A percentile compares a stretch with the other conserved stretches of the same genome.
These are phyloP conservation scores for Pinus tabuliformis DNA, from an alignment of 75 land plant genomes.

Conservation along the genomic window DNA sequence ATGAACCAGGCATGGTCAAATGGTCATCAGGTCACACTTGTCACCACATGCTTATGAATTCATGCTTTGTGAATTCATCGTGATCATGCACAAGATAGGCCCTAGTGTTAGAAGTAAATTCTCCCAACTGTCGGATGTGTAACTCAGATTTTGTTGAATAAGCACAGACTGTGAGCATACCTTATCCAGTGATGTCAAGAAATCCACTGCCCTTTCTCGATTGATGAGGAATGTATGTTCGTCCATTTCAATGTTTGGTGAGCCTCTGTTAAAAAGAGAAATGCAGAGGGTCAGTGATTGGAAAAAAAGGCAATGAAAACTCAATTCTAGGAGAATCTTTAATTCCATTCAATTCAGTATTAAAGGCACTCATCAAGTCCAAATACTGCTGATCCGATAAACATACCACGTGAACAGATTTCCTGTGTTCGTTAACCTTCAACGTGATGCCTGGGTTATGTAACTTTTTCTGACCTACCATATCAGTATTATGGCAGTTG, in stretches of 20 bases:
- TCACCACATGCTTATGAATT: background rate
- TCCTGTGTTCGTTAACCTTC: no score
- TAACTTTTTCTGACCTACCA: no score
- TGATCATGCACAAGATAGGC: background rate
- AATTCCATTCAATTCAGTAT: no score
- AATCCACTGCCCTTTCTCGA: constrained; percentile 51
- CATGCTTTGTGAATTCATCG: background rate
- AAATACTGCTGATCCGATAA: no score
- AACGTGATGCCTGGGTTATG: no score
- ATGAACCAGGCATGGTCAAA: background rate
- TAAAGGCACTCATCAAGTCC: no score
- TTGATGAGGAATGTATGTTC: constrained; percentile 53
- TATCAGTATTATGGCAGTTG: no score
- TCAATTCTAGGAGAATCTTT: background rate
- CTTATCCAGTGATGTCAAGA: constrained; percentile 50
- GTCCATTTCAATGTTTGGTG: constrained; percentile 57
- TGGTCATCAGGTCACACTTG: background rate
- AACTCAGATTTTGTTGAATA: background rate
- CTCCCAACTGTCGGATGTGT: background rate
- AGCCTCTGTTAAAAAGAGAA: constrained; percentile 23
- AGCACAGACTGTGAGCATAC: background rate
- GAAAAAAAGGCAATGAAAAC: background rate
- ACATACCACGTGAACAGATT: no score
- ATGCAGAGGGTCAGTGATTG: background rate
- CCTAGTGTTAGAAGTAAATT: background rate